phyloP scores from a whole-genome alignment of 345 rosid species.

The Sonneratia caseolaris region DNA sequence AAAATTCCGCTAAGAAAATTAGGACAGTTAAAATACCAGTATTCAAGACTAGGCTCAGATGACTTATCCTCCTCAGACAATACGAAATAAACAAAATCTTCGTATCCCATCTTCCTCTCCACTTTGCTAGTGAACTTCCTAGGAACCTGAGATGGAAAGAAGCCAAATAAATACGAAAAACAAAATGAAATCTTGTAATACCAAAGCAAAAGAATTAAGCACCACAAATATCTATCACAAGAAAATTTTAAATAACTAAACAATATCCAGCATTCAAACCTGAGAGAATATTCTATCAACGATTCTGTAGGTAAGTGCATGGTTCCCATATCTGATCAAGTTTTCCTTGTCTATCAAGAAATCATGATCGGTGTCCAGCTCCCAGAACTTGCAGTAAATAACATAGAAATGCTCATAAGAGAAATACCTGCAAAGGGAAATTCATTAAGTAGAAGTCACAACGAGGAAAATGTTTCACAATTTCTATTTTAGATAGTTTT shows the following conservation, averaged over 20 bases:
- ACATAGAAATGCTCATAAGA: constrained; percentile 88
- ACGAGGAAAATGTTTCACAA: background rate
- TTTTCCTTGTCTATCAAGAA: constrained; percentile 72
- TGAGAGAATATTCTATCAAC: constrained; percentile 83
- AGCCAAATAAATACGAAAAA: background rate
- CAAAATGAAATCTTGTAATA: background rate
- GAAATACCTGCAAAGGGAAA: constrained; percentile 55
- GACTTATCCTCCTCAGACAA: constrained; percentile 90
- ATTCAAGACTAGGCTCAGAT: constrained; percentile 78
- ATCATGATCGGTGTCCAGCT: constrained; percentile 76
- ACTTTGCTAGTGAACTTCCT: constrained; percentile 53
- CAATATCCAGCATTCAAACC: constrained; percentile 28
- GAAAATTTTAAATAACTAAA: background rate
- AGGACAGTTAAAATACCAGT: constrained; percentile 41
- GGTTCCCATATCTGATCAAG: constrained; percentile 69
- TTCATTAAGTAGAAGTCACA: background rate
- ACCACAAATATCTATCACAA: background rate
- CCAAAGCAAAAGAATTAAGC: background rate
- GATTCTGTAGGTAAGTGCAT: constrained; percentile 80
- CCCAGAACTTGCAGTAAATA: constrained; percentile 81
- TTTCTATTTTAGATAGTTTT: background rate
- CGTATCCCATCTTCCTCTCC: constrained; percentile 87
- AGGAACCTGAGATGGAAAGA: constrained; percentile 41
- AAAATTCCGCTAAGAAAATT: background rate
- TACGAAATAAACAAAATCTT: constrained; percentile 90